Conservation (phyloP, 2,329 filamentous ascomycete species). For the Talaromyces rugulosus region DNA sequence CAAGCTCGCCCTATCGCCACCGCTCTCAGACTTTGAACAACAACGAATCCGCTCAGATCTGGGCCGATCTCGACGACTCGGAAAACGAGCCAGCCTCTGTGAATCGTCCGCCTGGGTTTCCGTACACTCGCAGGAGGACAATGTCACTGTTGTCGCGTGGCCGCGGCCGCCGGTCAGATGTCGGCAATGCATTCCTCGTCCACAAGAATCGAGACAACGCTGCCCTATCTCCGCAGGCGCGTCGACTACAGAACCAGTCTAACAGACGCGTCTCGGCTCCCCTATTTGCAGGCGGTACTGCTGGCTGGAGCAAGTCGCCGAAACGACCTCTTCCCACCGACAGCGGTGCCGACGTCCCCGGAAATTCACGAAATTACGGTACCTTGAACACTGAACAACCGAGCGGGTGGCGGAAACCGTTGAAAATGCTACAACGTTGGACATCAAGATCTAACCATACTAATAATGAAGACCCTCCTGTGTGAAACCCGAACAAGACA, state of each 20-base stretch:
- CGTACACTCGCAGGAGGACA: slow-evolving; percentile 7
- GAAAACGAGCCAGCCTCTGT: slow-evolving; percentile 32
- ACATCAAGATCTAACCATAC: background rate
- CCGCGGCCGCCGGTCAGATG: background rate
- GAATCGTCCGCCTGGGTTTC: background rate
- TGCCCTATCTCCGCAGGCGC: slow-evolving; percentile 8
- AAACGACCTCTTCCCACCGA: background rate
- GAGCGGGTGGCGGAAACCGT: background rate
- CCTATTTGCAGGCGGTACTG: slow-evolving; percentile 15
- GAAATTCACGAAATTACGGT: slow-evolving; percentile 13
- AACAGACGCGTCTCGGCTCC: slow-evolving; percentile 25
- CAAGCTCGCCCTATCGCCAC: slow-evolving; percentile 27
- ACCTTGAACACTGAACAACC: slow-evolving; percentile 12
- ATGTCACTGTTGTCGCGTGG: slow-evolving; percentile 7
- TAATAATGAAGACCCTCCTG: background rate
- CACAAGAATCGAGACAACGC: slow-evolving; percentile 3
- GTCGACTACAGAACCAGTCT: slow-evolving; percentile 14
- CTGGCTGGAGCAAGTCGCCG: background rate
- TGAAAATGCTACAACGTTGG: background rate
- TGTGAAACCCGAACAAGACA: background rate
- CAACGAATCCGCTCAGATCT: slow-evolving; percentile 74
- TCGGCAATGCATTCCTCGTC: background rate
- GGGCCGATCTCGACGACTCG: slow-evolving; percentile 81
- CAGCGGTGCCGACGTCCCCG: background rate
- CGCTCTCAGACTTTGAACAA: slow-evolving; percentile 47